Evolutionary conservation across 306 rosid species (phyloP), one percentile per base, ranked within the genome.

Genomic region (Abrus pulchellus): DNA sequence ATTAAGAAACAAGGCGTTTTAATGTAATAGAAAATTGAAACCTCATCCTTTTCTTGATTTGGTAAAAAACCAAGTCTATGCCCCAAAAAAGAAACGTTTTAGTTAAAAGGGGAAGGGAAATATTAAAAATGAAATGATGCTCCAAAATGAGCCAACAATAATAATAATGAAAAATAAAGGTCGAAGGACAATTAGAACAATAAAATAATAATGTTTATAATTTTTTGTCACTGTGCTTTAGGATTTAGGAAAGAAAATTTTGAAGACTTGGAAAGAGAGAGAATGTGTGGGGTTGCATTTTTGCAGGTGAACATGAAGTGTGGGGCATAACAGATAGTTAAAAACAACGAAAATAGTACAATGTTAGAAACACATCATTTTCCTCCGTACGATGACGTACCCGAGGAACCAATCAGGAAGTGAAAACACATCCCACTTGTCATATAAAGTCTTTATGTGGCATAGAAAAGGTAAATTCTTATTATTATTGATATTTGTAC

Each of bases 1-100:
- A 30, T 64, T 77, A 65, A 81, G 83, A 85, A 59, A 81, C 81
- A 28, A 68, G 66, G 12, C 49, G 43, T 78, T 41, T 70, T 77
- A 59, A 57, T 61, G 5, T 57, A 27, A 64, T 76, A 30, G 72
- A 85, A 63, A 54, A 48, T 73, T 53, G 69, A 68, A 78, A 76
- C 86, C 84, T 80, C 82, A 57, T 81, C 45, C 41, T 76, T 91
- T 87, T 55, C 90, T 84, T 76, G 82, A 87, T 91, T 87, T 80
- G 90, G 92, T 68, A 86, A 83, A 86, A 36, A 75, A 41, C 45
- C 56, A 40, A 83, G 14, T 43, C 53, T n/a, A 30, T 30, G 28
- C n/a, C 83, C 40, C 59, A 7, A 38, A 68, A 72, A 10, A 52
- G 6, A 63, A 76, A 43, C 11, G 33, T 66, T 45, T 59, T 59